Conservation (phyloP, 164 flowering plant species). For the Vitis vinifera region DNA sequence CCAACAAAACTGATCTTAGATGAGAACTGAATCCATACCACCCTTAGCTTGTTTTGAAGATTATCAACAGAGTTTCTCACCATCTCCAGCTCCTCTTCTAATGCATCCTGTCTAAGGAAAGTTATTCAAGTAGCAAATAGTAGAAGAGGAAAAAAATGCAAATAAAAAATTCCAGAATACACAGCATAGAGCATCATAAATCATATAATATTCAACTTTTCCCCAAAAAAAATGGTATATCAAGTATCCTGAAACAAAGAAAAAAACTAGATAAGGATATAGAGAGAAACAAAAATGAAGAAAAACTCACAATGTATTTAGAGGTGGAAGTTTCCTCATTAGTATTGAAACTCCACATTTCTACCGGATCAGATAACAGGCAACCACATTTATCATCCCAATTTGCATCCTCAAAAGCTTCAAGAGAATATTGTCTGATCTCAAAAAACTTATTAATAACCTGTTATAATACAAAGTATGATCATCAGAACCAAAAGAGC, state of each 20-base stretch:
- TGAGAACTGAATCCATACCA: conserved; percentile 43
- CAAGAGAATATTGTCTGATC: conserved; percentile 50
- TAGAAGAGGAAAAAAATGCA: neutral
- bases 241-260: neutral
- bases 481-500: neutral
- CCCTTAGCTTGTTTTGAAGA: conserved; percentile 63
- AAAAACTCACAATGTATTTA: conserved; percentile 66
- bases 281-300: neutral
- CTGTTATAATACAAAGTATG: conserved; percentile 32
- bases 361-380: conserved; percentile 63
- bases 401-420: conserved; percentile 33
- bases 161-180: neutral
- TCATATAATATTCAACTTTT: neutral
- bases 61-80: conserved; percentile 49
- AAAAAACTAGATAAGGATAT: neutral
- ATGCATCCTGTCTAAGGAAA: conserved; percentile 65
- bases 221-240: neutral
- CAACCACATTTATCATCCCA: conserved; percentile 62
- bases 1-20: too few species aligned
- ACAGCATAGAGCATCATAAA: neutral
- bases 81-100: conserved; percentile 66
- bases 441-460: conserved; percentile 71
- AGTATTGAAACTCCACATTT: conserved; percentile 69
- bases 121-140: conserved; percentile 30
- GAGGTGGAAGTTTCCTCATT: conserved; percentile 56